Evolutionary conservation across 2,329 filamentous ascomycete species (phyloP).

Genomic region (Cladophialophora chaetospira): DNA sequence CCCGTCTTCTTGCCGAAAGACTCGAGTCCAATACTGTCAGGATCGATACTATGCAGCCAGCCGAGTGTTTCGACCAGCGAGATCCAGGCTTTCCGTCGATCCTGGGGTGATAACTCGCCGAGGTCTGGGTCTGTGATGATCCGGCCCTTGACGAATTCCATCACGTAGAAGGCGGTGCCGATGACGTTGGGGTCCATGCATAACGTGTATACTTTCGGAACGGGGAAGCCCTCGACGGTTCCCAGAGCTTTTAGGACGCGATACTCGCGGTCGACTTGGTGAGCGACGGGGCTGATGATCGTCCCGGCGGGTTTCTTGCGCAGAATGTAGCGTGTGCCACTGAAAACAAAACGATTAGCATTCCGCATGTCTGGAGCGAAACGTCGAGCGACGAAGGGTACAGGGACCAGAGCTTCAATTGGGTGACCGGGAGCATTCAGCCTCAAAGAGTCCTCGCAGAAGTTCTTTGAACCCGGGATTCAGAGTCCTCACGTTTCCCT

Average conservation of each 20-base stretch:
- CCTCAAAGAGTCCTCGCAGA: background rate
- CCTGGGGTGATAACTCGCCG: slow-evolving; percentile 63
- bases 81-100: slow-evolving; percentile 62
- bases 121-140: slow-evolving; percentile 81
- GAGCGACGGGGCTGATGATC: slow-evolving; percentile 79
- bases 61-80: slow-evolving; percentile 60
- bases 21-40: slow-evolving; percentile 61
- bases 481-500: too few species aligned
- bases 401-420: too few species aligned
- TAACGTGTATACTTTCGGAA: slow-evolving; percentile 72
- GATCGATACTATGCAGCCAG: slow-evolving; percentile 70
- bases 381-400: too few species aligned
- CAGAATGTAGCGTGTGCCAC: slow-evolving; percentile 71
- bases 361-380: background rate
- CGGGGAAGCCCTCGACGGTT: slow-evolving; percentile 67
- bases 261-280: slow-evolving; percentile 88
- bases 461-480: too few species aligned
- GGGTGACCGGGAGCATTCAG: background rate
- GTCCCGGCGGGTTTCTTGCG: slow-evolving; percentile 89
- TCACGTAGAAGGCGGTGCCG: slow-evolving; percentile 80
- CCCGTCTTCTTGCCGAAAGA: slow-evolving; percentile 66
- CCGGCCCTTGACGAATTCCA: slow-evolving; percentile 82
- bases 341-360: background rate
- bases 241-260: slow-evolving; percentile 75
- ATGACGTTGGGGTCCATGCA: slow-evolving; percentile 73